phyloP scores from a whole-genome alignment of 768 basidiomycete species.

The Terana coerulea region DNA sequence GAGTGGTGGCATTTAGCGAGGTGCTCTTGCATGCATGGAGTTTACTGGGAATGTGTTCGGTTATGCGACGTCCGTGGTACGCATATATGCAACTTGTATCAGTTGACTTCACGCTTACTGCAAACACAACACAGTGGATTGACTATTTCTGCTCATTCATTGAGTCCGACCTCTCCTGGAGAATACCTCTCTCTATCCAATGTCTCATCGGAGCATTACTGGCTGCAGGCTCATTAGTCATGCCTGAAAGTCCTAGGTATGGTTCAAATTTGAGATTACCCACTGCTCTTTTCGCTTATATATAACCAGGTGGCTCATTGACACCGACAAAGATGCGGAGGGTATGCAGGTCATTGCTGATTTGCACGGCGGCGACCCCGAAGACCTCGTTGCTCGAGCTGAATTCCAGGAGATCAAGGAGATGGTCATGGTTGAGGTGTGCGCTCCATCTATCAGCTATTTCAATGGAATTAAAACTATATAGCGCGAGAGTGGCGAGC shows the following conservation, averaged over 20 bases:
- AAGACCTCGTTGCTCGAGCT: slow-evolving; percentile 63
- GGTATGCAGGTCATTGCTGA: slow-evolving; percentile 87
- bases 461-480: background rate
- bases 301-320: slow-evolving; percentile 78
- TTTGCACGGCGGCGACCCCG: slow-evolving; percentile 77
- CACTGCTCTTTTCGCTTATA: slow-evolving; percentile 1
- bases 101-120: background rate
- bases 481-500: slow-evolving; percentile 74
- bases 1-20: slow-evolving; percentile 49
- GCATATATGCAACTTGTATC: slow-evolving; percentile 26
- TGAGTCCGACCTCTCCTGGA: slow-evolving; percentile 84
- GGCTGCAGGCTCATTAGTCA: slow-evolving; percentile 69
- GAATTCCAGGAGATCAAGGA: slow-evolving; percentile 92
- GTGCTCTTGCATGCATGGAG: slow-evolving; percentile 91
- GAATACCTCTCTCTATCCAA: slow-evolving; percentile 85
- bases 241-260: slow-evolving; percentile 89
- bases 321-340: slow-evolving; percentile 76
- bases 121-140: slow-evolving; percentile 59
- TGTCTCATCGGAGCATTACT: slow-evolving; percentile 83
- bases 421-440: slow-evolving; percentile 65
- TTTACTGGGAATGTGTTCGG: slow-evolving; percentile 92
- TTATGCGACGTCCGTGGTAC: slow-evolving; percentile 84
- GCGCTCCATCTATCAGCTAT: too few relatives aligned
- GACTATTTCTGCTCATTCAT: slow-evolving; percentile 93
- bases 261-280: slow-evolving; percentile 6